Evolutionary conservation across 164 flowering plant genomes (phyloP), one percentile per base, ranked within the genome.

Genomic region (Dillenia turbinata): DNA sequence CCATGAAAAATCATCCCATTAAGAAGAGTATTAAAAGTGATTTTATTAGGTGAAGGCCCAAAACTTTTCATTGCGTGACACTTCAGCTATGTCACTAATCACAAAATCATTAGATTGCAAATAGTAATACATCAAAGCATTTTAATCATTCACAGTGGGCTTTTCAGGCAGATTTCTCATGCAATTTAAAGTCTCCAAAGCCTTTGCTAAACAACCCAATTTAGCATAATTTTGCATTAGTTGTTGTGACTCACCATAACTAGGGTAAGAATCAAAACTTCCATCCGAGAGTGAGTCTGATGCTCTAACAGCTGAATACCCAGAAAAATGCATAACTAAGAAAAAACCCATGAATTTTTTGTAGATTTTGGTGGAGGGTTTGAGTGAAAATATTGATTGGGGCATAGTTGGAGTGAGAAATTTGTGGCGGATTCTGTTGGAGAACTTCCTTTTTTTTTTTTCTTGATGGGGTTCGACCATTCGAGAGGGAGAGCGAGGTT

Each of bases 71-170:
- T 79, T 48, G 53, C 66, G 47, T 2, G 43, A 72, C 5, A 83
- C 45, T 49, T 60, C 62, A 57, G 71, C 13, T 15, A 81, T 50
- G 7, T 66, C 69, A 9, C 61, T 65, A 15, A 69, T 16, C 9
- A 15, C 17, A 11, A 71, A 78, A 51, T 67, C 49, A 9, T 44
- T 49, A 0, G 81, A 76, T 61, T 64, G 76, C 55, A 79, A 59
- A 61, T 73, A 79, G 52, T 63, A 62, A 53, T 76, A 63, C 26
- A 85, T 66, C 63, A 83, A 66, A 24, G 79, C 61, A 74, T 83
- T 83, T 16, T 72, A 79, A 56, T 83, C 83, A 59, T 67, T 46
- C 9, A 78, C 77, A 47, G 76, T 72, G 0, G 85, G 83, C 47
- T 70, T 81, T 9, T 77, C 81, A 9, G 53, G 33, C 8, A 76